phyloP scores from a whole-genome alignment of 768 basidiomycete genomes.

The Termitomyces sp. region DNA sequence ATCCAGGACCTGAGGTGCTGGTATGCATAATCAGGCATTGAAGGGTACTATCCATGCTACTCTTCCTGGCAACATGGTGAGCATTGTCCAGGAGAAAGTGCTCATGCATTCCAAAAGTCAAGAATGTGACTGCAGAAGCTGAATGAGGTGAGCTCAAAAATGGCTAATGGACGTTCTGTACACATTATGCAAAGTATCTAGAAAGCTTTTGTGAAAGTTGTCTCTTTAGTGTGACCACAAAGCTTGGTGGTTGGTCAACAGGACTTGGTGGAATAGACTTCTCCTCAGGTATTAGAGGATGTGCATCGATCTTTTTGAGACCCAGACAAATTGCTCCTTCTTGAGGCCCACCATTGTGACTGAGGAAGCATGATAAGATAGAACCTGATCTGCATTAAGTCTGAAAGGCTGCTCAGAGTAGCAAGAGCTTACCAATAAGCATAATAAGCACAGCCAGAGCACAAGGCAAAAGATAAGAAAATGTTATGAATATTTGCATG shows the following conservation, averaged over 20 bases:
- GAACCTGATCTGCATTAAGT: slow-evolving; percentile 50
- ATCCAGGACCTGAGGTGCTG: no score
- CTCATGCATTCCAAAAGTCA: slow-evolving; percentile 36
- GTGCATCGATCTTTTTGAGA: slow-evolving; percentile 59
- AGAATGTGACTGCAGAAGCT: slow-evolving; percentile 42
- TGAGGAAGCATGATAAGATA: slow-evolving; percentile 82
- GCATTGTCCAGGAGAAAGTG: slow-evolving; percentile 49
- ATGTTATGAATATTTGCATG: slow-evolving; percentile 61
- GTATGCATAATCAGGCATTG: no score
- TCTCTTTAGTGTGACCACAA: slow-evolving; percentile 37
- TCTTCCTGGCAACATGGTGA: slow-evolving; percentile 38
- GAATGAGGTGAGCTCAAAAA: slow-evolving; percentile 23
- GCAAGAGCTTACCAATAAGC: slow-evolving; percentile 47
- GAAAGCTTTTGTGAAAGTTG: slow-evolving; percentile 54
- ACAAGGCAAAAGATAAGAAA: slow-evolving; percentile 91
- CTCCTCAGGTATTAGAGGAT: slow-evolving; percentile 62
- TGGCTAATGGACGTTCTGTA: slow-evolving; percentile 33
- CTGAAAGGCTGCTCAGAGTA: slow-evolving; percentile 3
- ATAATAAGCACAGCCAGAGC: slow-evolving; percentile 73
- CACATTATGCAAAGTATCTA: slow-evolving; percentile 51
- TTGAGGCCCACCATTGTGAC: slow-evolving; percentile 85
- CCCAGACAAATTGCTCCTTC: slow-evolving; percentile 81
- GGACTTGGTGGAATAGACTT: slow-evolving; percentile 43
- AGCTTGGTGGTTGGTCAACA: slow-evolving; percentile 30
- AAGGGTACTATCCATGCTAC: slow-evolving; percentile 51